These are phyloP conservation scores for Schizophyllum commune DNA, from an alignment of 1,284 basidiomycete species.

Conservation along the genomic window DNA sequence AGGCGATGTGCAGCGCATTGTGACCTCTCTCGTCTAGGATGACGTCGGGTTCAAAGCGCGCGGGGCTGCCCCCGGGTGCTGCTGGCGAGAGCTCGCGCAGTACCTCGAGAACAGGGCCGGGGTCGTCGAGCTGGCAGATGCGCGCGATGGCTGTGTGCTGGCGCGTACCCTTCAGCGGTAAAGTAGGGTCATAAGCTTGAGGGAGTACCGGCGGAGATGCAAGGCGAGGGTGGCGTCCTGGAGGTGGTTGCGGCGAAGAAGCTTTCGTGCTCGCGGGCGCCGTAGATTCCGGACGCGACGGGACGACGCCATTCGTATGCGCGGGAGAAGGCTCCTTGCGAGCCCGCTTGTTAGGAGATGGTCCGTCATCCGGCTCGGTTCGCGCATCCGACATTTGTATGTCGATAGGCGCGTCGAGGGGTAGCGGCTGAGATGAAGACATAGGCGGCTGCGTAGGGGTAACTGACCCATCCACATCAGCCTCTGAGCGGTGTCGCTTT, in stretches of 20 bases:
- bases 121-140: constrained; percentile 64
- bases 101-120: constrained; percentile 50
- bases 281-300: neutral
- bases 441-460: constrained; percentile 18
- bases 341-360: constrained; percentile 57
- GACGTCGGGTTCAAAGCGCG: constrained; percentile 55
- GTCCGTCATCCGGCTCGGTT: constrained; percentile 43
- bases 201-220: constrained; percentile 60
- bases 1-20: constrained; percentile 90
- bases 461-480: constrained; percentile 27
- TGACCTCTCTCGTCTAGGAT: constrained; percentile 94
- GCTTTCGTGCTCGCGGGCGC: constrained; percentile 15
- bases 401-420: constrained; percentile 15
- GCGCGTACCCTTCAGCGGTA: constrained; percentile 55
- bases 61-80: neutral
- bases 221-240: constrained; percentile 46
- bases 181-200: constrained; percentile 46
- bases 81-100: constrained; percentile 46
- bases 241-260: constrained; percentile 25
- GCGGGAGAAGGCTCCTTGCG: constrained; percentile 45
- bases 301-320: neutral
- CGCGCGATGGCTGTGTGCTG: constrained; percentile 52
- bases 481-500: constrained; percentile 42
- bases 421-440: constrained; percentile 1
- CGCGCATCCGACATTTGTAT: constrained; percentile 34